Percentiles rank a stretch among this genome's conserved stretches.
These are phyloP conservation scores for Dacryopinax spathularia DNA, from an alignment of 768 basidiomycete species.

Conservation along the genomic window DNA sequence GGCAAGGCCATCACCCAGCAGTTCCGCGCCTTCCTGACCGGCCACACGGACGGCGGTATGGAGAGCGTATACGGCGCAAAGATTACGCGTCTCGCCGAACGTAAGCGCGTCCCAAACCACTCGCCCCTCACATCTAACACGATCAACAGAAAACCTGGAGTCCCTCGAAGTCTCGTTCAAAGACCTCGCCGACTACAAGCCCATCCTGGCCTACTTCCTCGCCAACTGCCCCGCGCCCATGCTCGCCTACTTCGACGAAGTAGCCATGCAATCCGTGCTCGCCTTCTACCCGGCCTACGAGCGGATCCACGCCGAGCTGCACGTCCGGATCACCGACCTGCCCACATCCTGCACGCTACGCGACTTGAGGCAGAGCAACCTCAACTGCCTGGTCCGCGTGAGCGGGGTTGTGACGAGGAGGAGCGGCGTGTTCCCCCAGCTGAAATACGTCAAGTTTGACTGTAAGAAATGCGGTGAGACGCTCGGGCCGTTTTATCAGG, in stretches of 20 bases:
- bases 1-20: conserved; percentile 79
- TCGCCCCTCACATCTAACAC: conserved; percentile 10
- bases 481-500: conserved; percentile 95
- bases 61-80: conserved; percentile 88
- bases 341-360: conserved; percentile 82
- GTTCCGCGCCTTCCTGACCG: conserved; percentile 91
- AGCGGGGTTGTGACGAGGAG: conserved; percentile 91
- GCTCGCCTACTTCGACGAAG: conserved; percentile 88
- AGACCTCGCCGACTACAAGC: conserved; percentile 83
- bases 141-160: conserved; percentile 85
- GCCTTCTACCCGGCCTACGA: conserved; percentile 93
- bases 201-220: conserved; percentile 93
- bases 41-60: conserved; percentile 83
- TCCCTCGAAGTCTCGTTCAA: conserved; percentile 94
- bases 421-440: conserved; percentile 94
- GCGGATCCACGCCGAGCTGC: conserved; percentile 94
- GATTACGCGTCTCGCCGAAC: conserved; percentile 87
- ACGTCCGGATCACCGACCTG: conserved; percentile 90
- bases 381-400: conserved; percentile 91
- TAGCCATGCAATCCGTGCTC: conserved; percentile 84
- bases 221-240: conserved; percentile 88
- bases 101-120: conserved; percentile 32
- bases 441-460: conserved; percentile 98
- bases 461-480: conserved; percentile 89
- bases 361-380: conserved; percentile 78